phyloP scores from a whole-genome alignment of 352 stramenopile genomes.

The Globisporangium lucens region DNA sequence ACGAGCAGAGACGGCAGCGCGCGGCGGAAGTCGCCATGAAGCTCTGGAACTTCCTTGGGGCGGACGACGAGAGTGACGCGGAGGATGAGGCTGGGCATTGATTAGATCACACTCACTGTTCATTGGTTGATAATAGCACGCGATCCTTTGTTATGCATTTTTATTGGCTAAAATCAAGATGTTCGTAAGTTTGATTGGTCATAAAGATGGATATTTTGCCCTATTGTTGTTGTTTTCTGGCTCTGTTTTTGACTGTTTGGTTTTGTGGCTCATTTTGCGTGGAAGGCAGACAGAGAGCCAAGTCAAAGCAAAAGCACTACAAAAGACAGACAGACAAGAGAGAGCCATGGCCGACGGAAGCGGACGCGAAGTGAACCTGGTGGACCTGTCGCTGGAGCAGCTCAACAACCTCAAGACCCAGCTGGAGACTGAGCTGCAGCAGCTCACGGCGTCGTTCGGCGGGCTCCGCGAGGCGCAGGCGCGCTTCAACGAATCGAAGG shows the following conservation, averaged over 20 bases:
- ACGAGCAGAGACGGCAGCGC: conserved; percentile 64
- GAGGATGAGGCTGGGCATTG: conserved; percentile 26
- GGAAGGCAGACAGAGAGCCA: neutral
- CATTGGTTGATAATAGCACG: conserved; percentile 5
- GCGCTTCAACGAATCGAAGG: conserved; percentile 80
- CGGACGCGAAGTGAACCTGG: conserved; percentile 61
- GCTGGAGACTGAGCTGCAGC: conserved; percentile 80
- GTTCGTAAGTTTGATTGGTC: neutral
- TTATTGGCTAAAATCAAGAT: neutral
- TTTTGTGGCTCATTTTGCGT: conserved; percentile 10
- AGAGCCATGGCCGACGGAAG: conserved; percentile 38
- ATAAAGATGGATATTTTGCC: neutral
- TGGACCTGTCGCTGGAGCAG: conserved; percentile 92
- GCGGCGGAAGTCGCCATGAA: conserved; percentile 76
- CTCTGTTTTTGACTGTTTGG: neutral
- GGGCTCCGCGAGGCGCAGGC: conserved; percentile 71
- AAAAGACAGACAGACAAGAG: conserved; percentile 8
- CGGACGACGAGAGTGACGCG: conserved; percentile 36
- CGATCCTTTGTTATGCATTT: neutral
- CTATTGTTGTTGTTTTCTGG: neutral
- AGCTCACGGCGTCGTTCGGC: conserved; percentile 66
- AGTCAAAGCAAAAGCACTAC: neutral
- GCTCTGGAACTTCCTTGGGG: conserved; percentile 64
- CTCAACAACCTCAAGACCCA: conserved; percentile 91
- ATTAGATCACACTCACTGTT: neutral